Evolutionary conservation across 2,329 filamentous ascomycete genomes (phyloP), one percentile per base, ranked within the genome.

Genomic region (Fusarium sp.): DNA sequence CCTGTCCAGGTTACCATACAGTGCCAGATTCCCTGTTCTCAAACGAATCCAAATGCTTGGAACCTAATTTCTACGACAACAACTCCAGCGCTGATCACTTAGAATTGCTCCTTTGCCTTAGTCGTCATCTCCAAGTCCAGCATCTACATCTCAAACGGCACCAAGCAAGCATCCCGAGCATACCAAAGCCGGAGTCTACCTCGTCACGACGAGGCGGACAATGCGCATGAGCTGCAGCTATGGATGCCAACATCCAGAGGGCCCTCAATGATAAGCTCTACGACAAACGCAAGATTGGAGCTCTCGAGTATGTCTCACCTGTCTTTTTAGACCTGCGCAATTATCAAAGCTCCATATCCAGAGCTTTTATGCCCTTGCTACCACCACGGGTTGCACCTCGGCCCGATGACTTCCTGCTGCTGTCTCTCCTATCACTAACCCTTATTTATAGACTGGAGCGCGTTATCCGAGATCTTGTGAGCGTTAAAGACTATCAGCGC

Each of bases 181-280:
- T 13, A n/a, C 17, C 6, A 9, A 21, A 19, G 11, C 38, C 35
- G 10, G 25, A 33, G 35, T 31, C 36, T 37, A 51, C 43, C 46
- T 57, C 44, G 53, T 65, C 56, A 53, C 55, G 53, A 52, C 43
- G 14, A 37, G 67, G 67, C 57, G 62, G 57, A 45, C 48, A 52
- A 67, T 69, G 68, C 67, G 56, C 60, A 59, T 56, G 55, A 61
- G 57, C 57, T 51, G 58, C 58, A 71, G 72, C 55, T 71, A 97
- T 98, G 93, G 94, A 98, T 81, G 82, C 86, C 72, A 89, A 88
- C 74, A 92, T 97, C 74, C 92, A 96, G 78, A 91, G 94, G 70
- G 85, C 93, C 67, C 83, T 99, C 74, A 96, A 96, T 75, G 95
- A 99, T 80, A 99, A 97, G 85, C 89, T 98, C 73, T 99, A 99